Evolutionary conservation across 2,329 filamentous ascomycete species (phyloP).

Genomic region (Ambrosiella xylebori): DNA sequence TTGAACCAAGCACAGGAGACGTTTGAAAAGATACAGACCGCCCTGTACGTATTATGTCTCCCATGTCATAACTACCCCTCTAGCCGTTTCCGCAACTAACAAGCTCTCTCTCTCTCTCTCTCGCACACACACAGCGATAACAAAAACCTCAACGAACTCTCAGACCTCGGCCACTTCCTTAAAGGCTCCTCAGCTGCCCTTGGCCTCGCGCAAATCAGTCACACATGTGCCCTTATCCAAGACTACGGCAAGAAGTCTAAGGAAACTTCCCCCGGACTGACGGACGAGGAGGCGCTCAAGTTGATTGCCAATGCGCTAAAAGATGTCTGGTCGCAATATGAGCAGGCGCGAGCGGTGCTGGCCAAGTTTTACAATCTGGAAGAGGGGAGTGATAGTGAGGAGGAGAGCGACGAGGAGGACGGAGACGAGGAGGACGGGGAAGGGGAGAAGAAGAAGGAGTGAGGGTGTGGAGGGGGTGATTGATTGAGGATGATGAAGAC

Average conservation of each 20-base stretch:
- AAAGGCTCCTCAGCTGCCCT: constrained; percentile 94
- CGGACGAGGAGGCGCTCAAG: constrained; percentile 50
- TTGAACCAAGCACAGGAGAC: constrained; percentile 81
- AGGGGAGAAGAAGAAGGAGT: neutral
- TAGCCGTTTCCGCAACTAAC: neutral
- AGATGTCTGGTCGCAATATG: constrained; percentile 59
- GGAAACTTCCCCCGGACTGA: constrained; percentile 47
- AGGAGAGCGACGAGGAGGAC: constrained; percentile 8
- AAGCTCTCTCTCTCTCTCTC: neutral
- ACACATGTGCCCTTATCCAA: constrained; percentile 92
- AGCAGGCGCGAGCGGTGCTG: constrained; percentile 53
- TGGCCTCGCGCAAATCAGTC: constrained; percentile 76
- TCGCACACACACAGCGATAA: constrained; percentile 41
- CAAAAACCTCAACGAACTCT: constrained; percentile 57
- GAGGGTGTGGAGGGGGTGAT: neutral
- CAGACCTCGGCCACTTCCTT: constrained; percentile 79
- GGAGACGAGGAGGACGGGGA: constrained; percentile 7
- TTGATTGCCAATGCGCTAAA: constrained; percentile 54
- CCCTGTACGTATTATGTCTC: constrained; percentile 46
- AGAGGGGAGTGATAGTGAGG: constrained; percentile 2
- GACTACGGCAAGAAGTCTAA: constrained; percentile 78
- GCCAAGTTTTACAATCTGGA: constrained; percentile 40
- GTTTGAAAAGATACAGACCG: constrained; percentile 66
- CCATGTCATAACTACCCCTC: neutral
- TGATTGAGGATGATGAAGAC: too few relatives aligned